These are phyloP conservation scores for Aegilops bicornis DNA, from an alignment of 176 grass and related monocot genomes.

Conservation along the genomic window DNA sequence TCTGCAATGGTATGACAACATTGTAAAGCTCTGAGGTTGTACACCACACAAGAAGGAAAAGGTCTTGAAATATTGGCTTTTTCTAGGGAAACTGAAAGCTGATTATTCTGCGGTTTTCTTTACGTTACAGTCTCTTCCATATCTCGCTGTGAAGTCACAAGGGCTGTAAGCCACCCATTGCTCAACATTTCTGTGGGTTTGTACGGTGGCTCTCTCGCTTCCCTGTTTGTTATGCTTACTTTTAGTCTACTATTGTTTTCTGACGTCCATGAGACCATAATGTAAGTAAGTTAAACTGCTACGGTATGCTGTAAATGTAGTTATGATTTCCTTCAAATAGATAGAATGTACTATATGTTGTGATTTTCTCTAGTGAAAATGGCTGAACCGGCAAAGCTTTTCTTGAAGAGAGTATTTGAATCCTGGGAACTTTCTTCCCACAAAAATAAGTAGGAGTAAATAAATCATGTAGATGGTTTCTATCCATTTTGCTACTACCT, in stretches of 20 bases:
- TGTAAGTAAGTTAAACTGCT: background rate
- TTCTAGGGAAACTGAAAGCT: background rate
- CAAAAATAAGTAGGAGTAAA: background rate
- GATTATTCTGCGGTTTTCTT: background rate
- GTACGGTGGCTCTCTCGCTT: background rate
- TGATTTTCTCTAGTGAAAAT: background rate
- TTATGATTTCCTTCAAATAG: background rate
- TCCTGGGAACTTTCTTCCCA: background rate
- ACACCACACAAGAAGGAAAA: background rate
- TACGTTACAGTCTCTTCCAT: background rate
- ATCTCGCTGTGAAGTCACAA: background rate
- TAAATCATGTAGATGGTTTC: too few species aligned
- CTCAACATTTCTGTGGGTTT: background rate
- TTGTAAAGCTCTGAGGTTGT: constrained; percentile 15
- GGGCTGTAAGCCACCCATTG: background rate
- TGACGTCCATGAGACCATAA: background rate
- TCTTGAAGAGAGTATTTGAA: background rate
- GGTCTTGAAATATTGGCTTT: background rate
- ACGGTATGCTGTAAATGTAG: background rate
- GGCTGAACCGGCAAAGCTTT: background rate
- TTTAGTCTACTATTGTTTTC: background rate
- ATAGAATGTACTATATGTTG: too few species aligned
- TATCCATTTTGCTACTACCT: too few species aligned
- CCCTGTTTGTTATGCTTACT: background rate
- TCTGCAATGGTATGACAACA: background rate